Conservation (phyloP, 2,329 filamentous ascomycete genomes). For the Curvularia hawaiiensis region DNA sequence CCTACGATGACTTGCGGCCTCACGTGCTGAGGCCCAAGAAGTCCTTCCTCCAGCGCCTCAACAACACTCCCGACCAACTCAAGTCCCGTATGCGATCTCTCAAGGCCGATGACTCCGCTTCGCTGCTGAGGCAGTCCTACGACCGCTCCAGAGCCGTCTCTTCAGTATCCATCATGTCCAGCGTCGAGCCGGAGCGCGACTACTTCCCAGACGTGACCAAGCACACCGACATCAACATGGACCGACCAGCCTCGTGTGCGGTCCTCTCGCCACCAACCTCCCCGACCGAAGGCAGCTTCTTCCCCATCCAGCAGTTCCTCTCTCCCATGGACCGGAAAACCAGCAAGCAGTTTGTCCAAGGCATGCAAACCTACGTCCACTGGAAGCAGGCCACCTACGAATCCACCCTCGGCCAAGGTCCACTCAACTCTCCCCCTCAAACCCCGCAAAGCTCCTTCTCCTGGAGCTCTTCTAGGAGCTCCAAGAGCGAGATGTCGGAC, state of each 20-base stretch:
- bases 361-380: conserved; percentile 17
- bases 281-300: conserved; percentile 11
- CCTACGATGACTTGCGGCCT: conserved; percentile 15
- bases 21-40: conserved; percentile 17
- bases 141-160: conserved; percentile 13
- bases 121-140: background rate
- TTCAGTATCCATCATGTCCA: conserved; percentile 8
- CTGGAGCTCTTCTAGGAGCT: conserved; percentile 12
- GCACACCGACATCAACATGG: conserved; percentile 6
- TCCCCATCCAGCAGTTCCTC: conserved; percentile 13
- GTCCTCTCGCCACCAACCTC: conserved; percentile 10
- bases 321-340: conserved; percentile 12
- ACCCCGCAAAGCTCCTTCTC: conserved; percentile 10
- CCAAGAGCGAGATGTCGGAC: conserved; percentile 22
- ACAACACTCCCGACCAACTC: conserved; percentile 16
- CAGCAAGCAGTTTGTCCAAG: conserved; percentile 9
- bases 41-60: conserved; percentile 24
- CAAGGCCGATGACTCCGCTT: conserved; percentile 2
- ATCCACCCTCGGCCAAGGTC: background rate
- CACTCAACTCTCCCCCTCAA: conserved; percentile 9
- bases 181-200: conserved; percentile 12
- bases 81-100: conserved; percentile 19
- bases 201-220: conserved; percentile 9
- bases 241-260: conserved; percentile 2
- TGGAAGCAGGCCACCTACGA: conserved; percentile 17